Conservation (phyloP, 306 rosid species). For the Cucumis hystrix region DNA sequence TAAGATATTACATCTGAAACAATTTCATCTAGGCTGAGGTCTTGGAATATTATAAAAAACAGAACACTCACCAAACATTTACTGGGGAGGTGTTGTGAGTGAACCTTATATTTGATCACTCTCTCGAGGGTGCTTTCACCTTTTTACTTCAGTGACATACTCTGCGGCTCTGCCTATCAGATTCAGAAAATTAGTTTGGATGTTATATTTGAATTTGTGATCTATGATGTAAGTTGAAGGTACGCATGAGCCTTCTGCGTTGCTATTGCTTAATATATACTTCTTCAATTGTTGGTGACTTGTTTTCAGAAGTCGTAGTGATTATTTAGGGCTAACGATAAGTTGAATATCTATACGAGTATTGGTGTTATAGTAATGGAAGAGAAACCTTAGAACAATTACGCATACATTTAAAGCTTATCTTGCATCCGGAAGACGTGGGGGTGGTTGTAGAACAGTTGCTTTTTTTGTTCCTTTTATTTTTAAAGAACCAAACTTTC, state of each 20-base stretch:
- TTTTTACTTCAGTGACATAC: neutral
- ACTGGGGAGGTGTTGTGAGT: neutral
- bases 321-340: neutral
- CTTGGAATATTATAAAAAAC: neutral
- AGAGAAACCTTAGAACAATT: neutral
- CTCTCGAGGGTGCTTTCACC: neutral
- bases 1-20: neutral
- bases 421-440: neutral
- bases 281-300: neutral
- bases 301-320: neutral
- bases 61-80: neutral
- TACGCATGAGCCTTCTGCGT: neutral
- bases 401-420: neutral
- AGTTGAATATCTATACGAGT: neutral
- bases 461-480: too few relatives aligned
- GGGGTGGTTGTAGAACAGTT: neutral
- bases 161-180: neutral
- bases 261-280: neutral
- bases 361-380: neutral
- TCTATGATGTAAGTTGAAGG: neutral
- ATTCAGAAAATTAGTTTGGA: neutral
- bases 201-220: neutral
- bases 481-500: too few relatives aligned
- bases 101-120: neutral
- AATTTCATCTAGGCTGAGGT: neutral